A percentile compares a stretch with the other conserved stretches of the same genome.
These are phyloP conservation scores for Astrephomene gubernaculifera DNA, from an alignment of 139 green algal genomes.

Conservation along the genomic window DNA sequence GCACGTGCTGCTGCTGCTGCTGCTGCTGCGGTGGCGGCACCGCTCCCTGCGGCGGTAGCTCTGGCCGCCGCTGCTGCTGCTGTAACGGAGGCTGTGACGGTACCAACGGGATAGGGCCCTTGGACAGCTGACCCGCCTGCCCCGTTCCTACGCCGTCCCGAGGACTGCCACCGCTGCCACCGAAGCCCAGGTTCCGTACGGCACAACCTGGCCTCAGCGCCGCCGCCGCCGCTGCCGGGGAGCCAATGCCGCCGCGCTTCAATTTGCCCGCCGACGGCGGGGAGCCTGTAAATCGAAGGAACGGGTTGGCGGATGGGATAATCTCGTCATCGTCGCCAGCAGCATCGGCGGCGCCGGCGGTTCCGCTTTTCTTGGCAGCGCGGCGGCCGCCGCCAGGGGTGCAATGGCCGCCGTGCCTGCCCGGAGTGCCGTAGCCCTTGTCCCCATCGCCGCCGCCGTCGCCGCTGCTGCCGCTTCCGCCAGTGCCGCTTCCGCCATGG, in stretches of 20 bases:
- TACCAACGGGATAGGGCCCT: neutral
- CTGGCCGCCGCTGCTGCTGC: neutral
- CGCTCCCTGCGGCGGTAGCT: too few relatives aligned
- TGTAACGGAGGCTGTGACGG: neutral
- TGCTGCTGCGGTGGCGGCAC: neutral
- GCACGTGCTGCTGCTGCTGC: neutral
- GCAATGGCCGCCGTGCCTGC: neutral
- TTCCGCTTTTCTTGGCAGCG: neutral
- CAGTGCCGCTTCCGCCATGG: neutral
- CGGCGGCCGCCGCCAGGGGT: neutral
- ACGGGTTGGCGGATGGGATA: slow-evolving; percentile 26
- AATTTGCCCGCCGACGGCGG: slow-evolving; percentile 22
- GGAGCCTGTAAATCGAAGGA: slow-evolving; percentile 16
- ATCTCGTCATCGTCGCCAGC: slow-evolving; percentile 17
- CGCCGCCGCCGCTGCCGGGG: neutral
- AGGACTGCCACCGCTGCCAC: too few relatives aligned
- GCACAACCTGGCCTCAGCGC: neutral
- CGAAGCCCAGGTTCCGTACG: too few relatives aligned
- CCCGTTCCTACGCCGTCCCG: neutral
- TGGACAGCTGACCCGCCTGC: neutral
- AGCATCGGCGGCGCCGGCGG: neutral
- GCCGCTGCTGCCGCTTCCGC: neutral
- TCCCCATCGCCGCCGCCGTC: neutral
- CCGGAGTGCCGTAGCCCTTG: neutral
- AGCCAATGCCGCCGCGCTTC: neutral